Evolutionary conservation across 2,329 filamentous ascomycete species (phyloP).

Genomic region (Harringtonia aguacate): DNA sequence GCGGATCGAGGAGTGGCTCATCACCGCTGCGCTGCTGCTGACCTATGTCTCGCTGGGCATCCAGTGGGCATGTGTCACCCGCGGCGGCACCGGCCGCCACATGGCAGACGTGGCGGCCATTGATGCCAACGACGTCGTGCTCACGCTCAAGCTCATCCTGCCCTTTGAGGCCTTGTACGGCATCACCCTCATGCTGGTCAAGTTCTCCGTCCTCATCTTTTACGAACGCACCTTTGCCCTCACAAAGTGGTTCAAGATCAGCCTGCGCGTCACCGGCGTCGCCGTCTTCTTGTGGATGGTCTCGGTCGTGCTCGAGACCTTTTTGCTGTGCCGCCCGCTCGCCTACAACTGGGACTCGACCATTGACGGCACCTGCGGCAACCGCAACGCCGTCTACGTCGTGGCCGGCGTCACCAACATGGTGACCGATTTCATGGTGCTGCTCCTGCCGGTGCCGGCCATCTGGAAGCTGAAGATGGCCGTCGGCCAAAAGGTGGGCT

Average conservation of each 20-base stretch:
- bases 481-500: not conserved
- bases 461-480: not conserved
- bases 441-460: not conserved
- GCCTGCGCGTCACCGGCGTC: not conserved
- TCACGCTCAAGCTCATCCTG: not conserved
- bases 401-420: not conserved
- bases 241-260: not conserved
- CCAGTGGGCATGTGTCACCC: not conserved
- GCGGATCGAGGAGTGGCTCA: not conserved
- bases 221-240: not conserved
- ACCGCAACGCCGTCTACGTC: conserved; percentile 1
- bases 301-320: conserved; percentile 1
- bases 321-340: not conserved
- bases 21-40: not conserved
- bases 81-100: not conserved
- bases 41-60: not conserved
- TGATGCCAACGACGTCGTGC: not conserved
- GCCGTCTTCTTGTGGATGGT: not conserved
- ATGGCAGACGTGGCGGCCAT: not conserved
- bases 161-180: conserved; percentile 1
- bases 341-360: conserved; percentile 1
- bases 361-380: not conserved
- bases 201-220: not conserved
- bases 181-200: not conserved
- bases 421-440: conserved; percentile 1